A percentile compares a stretch with the other conserved stretches of the same genome.
Conservation (phyloP, 2,329 filamentous ascomycete species). For the Dactylellina sp. region DNA sequence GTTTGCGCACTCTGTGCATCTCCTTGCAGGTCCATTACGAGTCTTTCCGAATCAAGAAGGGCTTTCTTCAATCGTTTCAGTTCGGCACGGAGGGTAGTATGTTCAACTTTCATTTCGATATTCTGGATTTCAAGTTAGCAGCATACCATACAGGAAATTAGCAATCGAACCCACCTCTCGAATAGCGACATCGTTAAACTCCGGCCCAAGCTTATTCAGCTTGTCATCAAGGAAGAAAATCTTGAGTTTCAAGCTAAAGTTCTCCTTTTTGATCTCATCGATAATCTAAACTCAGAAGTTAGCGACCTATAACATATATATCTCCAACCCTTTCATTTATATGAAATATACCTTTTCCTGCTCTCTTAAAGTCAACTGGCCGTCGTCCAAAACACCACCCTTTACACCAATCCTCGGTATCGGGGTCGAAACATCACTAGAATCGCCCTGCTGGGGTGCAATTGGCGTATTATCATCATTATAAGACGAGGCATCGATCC, state of each 20-base stretch:
- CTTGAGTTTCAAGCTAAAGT: constrained; percentile 95
- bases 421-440: constrained; percentile 85
- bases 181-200: constrained; percentile 87
- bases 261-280: constrained; percentile 97
- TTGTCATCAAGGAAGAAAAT: constrained; percentile 97
- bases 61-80: constrained; percentile 87
- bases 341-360: constrained; percentile 79
- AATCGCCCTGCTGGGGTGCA: constrained; percentile 76
- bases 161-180: constrained; percentile 67
- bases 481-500: constrained; percentile 73
- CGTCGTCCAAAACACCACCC: constrained; percentile 79
- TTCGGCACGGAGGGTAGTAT: constrained; percentile 88
- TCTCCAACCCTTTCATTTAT: not conserved
- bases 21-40: constrained; percentile 83
- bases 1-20: constrained; percentile 87
- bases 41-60: constrained; percentile 82
- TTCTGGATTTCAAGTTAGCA: constrained; percentile 70
- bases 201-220: constrained; percentile 84
- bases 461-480: constrained; percentile 77
- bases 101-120: constrained; percentile 92
- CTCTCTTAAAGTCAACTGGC: constrained; percentile 89
- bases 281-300: constrained; percentile 70
- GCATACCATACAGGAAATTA: not conserved
- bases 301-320: not conserved
- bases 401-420: constrained; percentile 75